phyloP scores from a whole-genome alignment of 257 asterid species.

The Solanum chaucha region DNA sequence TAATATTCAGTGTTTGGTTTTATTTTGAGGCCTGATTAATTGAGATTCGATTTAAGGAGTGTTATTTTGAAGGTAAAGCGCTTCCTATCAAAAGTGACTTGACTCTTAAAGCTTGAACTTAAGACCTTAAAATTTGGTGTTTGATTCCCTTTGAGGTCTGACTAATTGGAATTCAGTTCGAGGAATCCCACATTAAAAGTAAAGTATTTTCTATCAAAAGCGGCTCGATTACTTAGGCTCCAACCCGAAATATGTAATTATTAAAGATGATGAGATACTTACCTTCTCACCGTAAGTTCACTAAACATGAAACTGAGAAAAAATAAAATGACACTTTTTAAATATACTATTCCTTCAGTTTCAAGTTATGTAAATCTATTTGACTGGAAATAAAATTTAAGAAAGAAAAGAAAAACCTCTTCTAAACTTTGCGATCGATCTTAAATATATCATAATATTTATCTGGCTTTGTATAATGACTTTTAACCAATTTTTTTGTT shows the following conservation, averaged over 20 bases:
- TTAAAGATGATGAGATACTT: not conserved
- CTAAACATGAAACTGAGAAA: not conserved
- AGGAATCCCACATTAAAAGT: not conserved
- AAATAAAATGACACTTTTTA: not conserved
- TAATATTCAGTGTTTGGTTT: not conserved
- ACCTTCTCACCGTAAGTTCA: not conserved
- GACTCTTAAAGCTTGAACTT: not conserved
- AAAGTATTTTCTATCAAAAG: not conserved
- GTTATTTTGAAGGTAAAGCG: not conserved
- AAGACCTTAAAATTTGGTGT: not conserved
- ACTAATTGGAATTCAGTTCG: fast-evolving
- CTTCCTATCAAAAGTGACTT: not conserved
- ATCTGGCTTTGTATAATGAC: not conserved
- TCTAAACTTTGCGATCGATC: not conserved
- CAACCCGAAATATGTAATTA: not conserved
- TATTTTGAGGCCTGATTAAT: not conserved
- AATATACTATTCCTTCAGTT: not conserved
- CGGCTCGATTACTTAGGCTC: not conserved
- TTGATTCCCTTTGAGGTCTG: not conserved
- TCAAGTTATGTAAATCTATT: not conserved
- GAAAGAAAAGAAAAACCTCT: not conserved
- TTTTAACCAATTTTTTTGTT: not conserved
- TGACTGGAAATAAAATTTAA: not conserved
- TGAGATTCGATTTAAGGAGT: not conserved
- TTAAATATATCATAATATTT: not conserved